Evolutionary conservation across 441 rosid species (phyloP), one percentile per base, ranked within the genome.

Genomic region (Heliophila coronopifolia): DNA sequence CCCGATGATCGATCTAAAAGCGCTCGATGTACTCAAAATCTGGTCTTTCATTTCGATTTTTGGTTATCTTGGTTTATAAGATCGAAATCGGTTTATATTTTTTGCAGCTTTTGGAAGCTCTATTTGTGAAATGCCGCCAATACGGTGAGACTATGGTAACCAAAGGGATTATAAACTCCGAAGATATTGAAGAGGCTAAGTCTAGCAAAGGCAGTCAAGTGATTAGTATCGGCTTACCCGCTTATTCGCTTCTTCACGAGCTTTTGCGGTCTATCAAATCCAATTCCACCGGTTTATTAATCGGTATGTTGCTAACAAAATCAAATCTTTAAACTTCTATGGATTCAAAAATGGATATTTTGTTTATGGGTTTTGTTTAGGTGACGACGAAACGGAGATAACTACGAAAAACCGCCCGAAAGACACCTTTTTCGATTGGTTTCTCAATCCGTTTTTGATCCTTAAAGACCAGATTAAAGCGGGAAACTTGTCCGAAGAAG

Each of bases 391-490:
- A 9, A 68, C 83, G 0, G 98, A 85, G 76, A 66, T 92, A 76
- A 83, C 89, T 0, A 62, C 68, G 48, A 58, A 69, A 17, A 88
- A 79, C 70, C 76, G 83, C 12, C 98, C 95, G 1, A 83, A 74
- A 73, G 96, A 85, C 30, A 45, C 68, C 11, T 71, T 81, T 61
- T 92, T 74, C 32, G 94, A 88, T 25, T 92, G 95, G 97, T 88
- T 92, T 69, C 64, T 92, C 33, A 74, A 83, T 39, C 99, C 99
- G 3, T 72, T 92, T 43, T 43, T 92, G 68, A 66, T 88, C 59
- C 70, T 92, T 47, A 92, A 84, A 67, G 97, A 92, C 4, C 99
- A 92, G 74, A 77, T 92, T 18, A 72, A 72, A 69, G 96, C 95
- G 2, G 73, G 73, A 39, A 73, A 77, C n/a, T 67, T 92, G 15